These are phyloP conservation scores for Seiridium cupressi DNA, from an alignment of 2,329 filamentous ascomycete genomes.

Conservation along the genomic window DNA sequence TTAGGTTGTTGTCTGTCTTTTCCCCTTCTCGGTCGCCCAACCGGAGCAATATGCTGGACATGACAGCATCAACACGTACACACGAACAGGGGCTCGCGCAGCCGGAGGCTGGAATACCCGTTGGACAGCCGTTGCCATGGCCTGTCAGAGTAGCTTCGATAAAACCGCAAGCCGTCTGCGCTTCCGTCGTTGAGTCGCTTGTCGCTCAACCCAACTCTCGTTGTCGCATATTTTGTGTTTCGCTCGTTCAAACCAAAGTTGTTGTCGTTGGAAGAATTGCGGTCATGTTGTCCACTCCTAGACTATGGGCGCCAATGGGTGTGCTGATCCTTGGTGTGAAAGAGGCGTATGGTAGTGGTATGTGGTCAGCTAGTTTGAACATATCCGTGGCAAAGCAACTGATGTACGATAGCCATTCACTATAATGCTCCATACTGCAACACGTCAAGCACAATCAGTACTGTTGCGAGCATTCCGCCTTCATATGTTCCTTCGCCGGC, in stretches of 20 bases:
- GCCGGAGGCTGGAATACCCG: not conserved
- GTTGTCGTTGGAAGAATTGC: conserved; percentile 11
- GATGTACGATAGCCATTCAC: conserved; percentile 11
- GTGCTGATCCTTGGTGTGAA: conserved; percentile 18
- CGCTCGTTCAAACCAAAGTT: conserved; percentile 18
- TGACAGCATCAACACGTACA: conserved; percentile 17
- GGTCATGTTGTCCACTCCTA: conserved; percentile 18
- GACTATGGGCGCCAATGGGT: conserved; percentile 15
- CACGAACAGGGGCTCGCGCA: conserved; percentile 10
- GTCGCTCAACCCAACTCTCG: conserved; percentile 5
- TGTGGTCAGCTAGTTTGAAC: conserved; percentile 3
- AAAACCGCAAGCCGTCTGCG: not conserved
- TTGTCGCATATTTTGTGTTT: conserved; percentile 15
- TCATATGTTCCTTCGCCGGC: not conserved
- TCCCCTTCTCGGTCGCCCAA: conserved; percentile 8
- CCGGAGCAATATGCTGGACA: conserved; percentile 11
- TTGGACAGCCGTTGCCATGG: not conserved
- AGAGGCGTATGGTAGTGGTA: conserved; percentile 16
- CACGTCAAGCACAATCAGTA: not conserved
- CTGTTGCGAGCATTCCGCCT: not conserved
- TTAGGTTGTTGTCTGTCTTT: conserved; percentile 6
- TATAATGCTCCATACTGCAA: conserved; percentile 11
- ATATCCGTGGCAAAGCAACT: not conserved
- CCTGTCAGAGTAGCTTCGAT: not conserved
- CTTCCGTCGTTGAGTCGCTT: not conserved